Percentiles rank a stretch among this genome's conserved stretches.
phyloP scores from a whole-genome alignment of 176 grass and related monocot species.

The Oryza glumipatula region DNA sequence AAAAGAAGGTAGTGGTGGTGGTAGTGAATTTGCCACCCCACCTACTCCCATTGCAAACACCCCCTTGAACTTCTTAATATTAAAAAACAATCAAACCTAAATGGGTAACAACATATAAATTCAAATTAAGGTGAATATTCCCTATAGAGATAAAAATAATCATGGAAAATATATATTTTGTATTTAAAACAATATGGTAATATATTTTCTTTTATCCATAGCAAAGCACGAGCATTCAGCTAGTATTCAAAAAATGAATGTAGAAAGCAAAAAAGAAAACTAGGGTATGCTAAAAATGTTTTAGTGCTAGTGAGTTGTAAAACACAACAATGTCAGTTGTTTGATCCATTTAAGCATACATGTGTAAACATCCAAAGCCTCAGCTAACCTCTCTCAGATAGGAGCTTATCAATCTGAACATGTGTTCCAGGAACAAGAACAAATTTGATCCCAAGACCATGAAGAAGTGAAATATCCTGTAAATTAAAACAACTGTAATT shows the following conservation, averaged over 20 bases:
- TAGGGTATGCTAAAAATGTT: not conserved
- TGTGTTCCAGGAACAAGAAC: conserved; percentile 93
- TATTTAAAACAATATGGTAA: too few relatives aligned
- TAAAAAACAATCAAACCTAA: too few relatives aligned
- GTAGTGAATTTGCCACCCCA: too few relatives aligned
- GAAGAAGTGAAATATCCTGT: conserved; percentile 96
- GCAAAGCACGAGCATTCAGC: too few relatives aligned
- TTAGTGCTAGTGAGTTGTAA: not conserved
- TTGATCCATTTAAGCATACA: conserved; percentile 18
- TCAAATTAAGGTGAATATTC: too few relatives aligned
- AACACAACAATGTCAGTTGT: not conserved
- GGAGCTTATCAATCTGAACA: conserved; percentile 91
- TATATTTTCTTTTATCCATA: too few relatives aligned
- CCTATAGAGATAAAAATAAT: too few relatives aligned
- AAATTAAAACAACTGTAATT: conserved; percentile 15
- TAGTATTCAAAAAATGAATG: conserved; percentile 1
- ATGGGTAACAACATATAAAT: too few relatives aligned
- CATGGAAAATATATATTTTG: too few relatives aligned
- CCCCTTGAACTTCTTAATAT: too few relatives aligned
- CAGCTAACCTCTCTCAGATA: conserved; percentile 75
- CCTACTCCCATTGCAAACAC: too few relatives aligned
- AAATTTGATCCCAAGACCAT: conserved; percentile 96
- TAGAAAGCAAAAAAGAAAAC: not conserved
- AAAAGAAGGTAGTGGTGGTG: too few relatives aligned
- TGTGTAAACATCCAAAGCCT: conserved; percentile 24